A percentile compares a stretch with the other conserved stretches of the same genome.
Evolutionary conservation across 768 basidiomycete species (phyloP).

Genomic region (Tricholoma sp.): DNA sequence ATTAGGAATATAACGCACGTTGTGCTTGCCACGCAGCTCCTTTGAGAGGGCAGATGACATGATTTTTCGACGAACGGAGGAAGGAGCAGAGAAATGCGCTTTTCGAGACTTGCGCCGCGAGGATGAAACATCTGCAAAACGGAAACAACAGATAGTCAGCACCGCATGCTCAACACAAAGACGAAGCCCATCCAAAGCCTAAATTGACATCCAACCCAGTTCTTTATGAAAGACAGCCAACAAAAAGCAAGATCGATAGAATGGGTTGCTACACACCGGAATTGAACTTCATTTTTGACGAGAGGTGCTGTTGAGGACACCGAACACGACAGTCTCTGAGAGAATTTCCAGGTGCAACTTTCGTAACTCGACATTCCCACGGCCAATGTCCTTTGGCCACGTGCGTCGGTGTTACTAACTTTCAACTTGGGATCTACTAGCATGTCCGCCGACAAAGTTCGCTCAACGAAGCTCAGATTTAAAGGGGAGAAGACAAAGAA

Average conservation of each 20-base stretch:
- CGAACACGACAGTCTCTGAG: constrained; percentile 49
- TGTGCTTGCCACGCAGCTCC: constrained; percentile 90
- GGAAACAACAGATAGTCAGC: constrained; percentile 25
- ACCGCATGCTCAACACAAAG: constrained; percentile 15
- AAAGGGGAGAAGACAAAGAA: constrained; percentile 85
- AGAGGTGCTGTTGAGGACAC: constrained; percentile 51
- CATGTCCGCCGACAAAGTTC: constrained; percentile 42
- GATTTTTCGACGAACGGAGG: constrained; percentile 92
- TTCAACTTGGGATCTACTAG: constrained; percentile 11
- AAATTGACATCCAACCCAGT: constrained; percentile 51
- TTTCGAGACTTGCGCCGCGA: constrained; percentile 98
- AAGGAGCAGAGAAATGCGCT: constrained; percentile 95
- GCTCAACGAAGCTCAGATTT: constrained; percentile 77
- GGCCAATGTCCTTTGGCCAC: constrained; percentile 23
- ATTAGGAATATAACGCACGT: constrained; percentile 46
- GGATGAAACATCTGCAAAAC: constrained; percentile 69
- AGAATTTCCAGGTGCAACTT: constrained; percentile 18
- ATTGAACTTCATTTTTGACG: constrained; percentile 72
- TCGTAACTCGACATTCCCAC: constrained; percentile 30
- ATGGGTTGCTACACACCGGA: constrained; percentile 56
- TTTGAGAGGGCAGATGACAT: constrained; percentile 96
- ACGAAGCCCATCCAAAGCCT: constrained; percentile 37
- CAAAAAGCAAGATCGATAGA: constrained; percentile 18
- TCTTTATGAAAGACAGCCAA: constrained; percentile 22
- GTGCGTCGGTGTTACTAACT: constrained; percentile 17